Percentiles rank a stretch among this genome's conserved stretches.
phyloP scores from a whole-genome alignment of 805 yeast genomes.

The Monosporozyma servazzii region DNA sequence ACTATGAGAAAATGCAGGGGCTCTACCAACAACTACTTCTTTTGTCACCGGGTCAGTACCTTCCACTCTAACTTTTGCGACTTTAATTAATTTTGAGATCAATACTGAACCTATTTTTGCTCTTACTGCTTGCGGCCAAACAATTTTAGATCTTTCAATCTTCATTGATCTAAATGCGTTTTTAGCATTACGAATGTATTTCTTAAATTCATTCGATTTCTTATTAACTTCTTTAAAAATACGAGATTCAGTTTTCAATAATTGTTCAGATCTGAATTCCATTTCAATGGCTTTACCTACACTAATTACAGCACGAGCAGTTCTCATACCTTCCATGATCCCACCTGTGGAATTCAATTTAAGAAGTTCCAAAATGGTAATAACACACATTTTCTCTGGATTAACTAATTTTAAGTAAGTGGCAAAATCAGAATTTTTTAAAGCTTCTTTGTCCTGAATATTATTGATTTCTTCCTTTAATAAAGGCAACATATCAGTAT shows the following conservation, averaged over 20 bases:
- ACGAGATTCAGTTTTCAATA: conserved; percentile 48
- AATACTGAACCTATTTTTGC: conserved; percentile 79
- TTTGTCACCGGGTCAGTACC: conserved; percentile 79
- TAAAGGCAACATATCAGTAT: conserved; percentile 58
- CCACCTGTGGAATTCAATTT: conserved; percentile 70
- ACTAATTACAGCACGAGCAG: conserved; percentile 69
- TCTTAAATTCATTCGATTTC: conserved; percentile 36
- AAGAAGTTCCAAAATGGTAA: conserved; percentile 74
- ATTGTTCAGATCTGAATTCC: conserved; percentile 67
- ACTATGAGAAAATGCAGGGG: conserved; percentile 86
- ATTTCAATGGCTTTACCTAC: conserved; percentile 80
- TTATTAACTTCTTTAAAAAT: conserved; percentile 45
- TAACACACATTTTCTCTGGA: conserved; percentile 74
- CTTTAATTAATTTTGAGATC: conserved; percentile 64
- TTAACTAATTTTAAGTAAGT: conserved; percentile 67
- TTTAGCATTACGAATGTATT: conserved; percentile 33
- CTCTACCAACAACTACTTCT: conserved; percentile 52
- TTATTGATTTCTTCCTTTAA: conserved; percentile 55
- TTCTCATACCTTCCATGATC: conserved; percentile 69
- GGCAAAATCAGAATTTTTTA: conserved; percentile 49
- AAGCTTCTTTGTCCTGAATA: conserved; percentile 36
- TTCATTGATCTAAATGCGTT: conserved; percentile 31
- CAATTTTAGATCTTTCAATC: conserved; percentile 30
- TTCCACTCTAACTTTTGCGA: conserved; percentile 70
- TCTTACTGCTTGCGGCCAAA: conserved; percentile 48